Evolutionary conservation across 2,329 filamentous ascomycete species (phyloP).

Genomic region (Colletotrichum nymphaeae): DNA sequence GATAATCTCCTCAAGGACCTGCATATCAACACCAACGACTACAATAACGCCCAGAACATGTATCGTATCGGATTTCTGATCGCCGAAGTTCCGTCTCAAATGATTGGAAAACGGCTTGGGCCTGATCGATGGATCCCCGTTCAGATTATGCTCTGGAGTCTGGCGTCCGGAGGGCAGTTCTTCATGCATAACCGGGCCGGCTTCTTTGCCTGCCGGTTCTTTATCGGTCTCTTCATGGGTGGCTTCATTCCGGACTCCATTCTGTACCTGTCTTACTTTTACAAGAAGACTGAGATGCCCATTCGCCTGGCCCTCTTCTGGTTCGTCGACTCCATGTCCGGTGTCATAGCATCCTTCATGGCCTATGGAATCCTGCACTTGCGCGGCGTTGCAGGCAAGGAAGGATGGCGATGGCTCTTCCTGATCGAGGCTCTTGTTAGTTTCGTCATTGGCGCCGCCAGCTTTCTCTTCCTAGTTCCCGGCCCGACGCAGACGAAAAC

Average conservation of each 20-base stretch:
- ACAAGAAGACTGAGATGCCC: constrained; percentile 74
- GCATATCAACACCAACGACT: constrained; percentile 52
- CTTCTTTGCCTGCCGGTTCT: constrained; percentile 46
- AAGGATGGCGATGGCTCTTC: constrained; percentile 65
- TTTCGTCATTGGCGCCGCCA: constrained; percentile 53
- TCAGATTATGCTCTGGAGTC: constrained; percentile 51
- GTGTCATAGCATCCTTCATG: constrained; percentile 62
- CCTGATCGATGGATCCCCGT: constrained; percentile 62
- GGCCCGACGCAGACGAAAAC: constrained; percentile 70
- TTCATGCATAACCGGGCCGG: constrained; percentile 42
- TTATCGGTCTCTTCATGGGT: constrained; percentile 59
- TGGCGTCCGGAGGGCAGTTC: constrained; percentile 47
- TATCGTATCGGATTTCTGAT: constrained; percentile 60
- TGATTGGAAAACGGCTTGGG: constrained; percentile 61
- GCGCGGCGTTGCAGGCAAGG: constrained; percentile 58
- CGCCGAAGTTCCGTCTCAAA: constrained; percentile 65
- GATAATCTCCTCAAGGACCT: constrained; percentile 46
- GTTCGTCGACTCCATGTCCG: constrained; percentile 65
- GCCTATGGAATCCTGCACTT: constrained; percentile 66
- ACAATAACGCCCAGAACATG: constrained; percentile 61
- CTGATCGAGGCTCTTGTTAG: constrained; percentile 58
- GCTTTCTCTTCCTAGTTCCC: constrained; percentile 59
- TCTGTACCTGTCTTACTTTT: constrained; percentile 71
- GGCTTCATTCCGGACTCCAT: constrained; percentile 48
- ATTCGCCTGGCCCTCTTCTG: constrained; percentile 75